These are phyloP conservation scores for Syncephalastrum contaminatum DNA, from an alignment of 371 early-diverging fungal genomes.

Conservation along the genomic window DNA sequence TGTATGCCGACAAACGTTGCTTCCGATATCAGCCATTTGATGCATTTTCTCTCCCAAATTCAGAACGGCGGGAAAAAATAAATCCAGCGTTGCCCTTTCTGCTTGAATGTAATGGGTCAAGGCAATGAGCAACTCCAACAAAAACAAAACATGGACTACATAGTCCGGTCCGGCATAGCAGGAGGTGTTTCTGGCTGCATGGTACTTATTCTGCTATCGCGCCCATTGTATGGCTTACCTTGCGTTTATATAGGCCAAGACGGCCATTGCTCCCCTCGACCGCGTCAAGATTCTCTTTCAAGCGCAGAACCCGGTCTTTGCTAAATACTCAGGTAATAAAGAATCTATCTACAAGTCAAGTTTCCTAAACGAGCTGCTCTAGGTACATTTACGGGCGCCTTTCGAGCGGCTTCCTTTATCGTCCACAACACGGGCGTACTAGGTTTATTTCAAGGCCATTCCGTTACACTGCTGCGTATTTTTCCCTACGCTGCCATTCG, in stretches of 20 bases:
- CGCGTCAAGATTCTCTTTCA: constrained; percentile 97
- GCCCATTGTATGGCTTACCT: no score
- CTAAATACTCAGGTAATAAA: constrained; percentile 71
- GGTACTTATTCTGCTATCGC: constrained; percentile 35
- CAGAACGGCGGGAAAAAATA: no score
- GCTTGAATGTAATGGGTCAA: no score
- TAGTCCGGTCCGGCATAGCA: constrained; percentile 42
- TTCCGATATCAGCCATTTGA: no score
- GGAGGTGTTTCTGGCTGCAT: constrained; percentile 53
- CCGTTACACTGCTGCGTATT: constrained; percentile 89
- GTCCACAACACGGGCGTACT: constrained; percentile 62
- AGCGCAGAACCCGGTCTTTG: constrained; percentile 81
- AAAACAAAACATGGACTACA: constrained; percentile 40
- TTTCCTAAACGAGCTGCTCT: no score
- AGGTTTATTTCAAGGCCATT: constrained; percentile 94
- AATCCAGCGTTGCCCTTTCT: no score
- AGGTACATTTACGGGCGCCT: constrained; percentile 83
- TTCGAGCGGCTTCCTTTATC: constrained; percentile 77
- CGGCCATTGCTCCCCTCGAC: constrained; percentile 91
- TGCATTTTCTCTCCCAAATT: no score
- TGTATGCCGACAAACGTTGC: no score
- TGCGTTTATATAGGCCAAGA: constrained; percentile 66
- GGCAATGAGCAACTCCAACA: constrained; percentile 3
- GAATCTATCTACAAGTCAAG: no score
- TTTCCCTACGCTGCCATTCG: constrained; percentile 96